A percentile compares a stretch with the other conserved stretches of the same genome.
phyloP scores from a whole-genome alignment of 2,329 filamentous ascomycete genomes.

The Aspergillus sclerotialis region DNA sequence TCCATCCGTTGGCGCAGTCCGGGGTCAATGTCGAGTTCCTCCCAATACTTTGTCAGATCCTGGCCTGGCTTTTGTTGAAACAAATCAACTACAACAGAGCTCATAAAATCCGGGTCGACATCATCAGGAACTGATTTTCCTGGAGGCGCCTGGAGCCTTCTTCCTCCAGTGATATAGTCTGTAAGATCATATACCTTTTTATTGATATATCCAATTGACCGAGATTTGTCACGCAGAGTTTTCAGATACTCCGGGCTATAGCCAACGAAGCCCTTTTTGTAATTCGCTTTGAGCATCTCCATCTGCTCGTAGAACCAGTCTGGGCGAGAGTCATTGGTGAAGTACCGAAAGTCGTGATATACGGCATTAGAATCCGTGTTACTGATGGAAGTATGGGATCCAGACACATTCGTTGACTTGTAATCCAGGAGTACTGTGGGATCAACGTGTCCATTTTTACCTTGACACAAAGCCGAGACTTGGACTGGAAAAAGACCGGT shows the following conservation, averaged over 20 bases:
- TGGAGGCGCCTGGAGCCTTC: constrained; percentile 51
- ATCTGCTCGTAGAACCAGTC: constrained; percentile 95
- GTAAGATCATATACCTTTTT: constrained; percentile 83
- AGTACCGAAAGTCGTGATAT: constrained; percentile 91
- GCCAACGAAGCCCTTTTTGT: constrained; percentile 79
- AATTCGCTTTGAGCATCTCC: constrained; percentile 66
- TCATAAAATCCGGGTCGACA: constrained; percentile 72
- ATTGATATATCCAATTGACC: constrained; percentile 71
- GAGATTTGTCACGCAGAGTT: constrained; percentile 57
- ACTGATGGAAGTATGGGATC: constrained; percentile 58
- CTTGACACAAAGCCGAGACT: constrained; percentile 83
- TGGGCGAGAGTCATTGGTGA: constrained; percentile 70
- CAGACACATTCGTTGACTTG: constrained; percentile 66
- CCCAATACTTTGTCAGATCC: constrained; percentile 80
- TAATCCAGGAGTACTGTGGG: constrained; percentile 79
- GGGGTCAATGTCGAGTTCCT: constrained; percentile 55
- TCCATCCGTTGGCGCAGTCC: constrained; percentile 61
- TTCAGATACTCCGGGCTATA: constrained; percentile 73
- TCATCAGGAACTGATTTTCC: constrained; percentile 44
- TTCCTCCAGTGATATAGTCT: constrained; percentile 70
- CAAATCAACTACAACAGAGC: constrained; percentile 61
- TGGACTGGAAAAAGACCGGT: constrained; percentile 87
- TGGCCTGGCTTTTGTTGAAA: constrained; percentile 69
- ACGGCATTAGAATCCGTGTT: constrained; percentile 63
- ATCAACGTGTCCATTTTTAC: constrained; percentile 59